Percentiles rank a stretch among this genome's conserved stretches.
Evolutionary conservation across 306 rosid genomes (phyloP).

Genomic region (Malus sieversii): DNA sequence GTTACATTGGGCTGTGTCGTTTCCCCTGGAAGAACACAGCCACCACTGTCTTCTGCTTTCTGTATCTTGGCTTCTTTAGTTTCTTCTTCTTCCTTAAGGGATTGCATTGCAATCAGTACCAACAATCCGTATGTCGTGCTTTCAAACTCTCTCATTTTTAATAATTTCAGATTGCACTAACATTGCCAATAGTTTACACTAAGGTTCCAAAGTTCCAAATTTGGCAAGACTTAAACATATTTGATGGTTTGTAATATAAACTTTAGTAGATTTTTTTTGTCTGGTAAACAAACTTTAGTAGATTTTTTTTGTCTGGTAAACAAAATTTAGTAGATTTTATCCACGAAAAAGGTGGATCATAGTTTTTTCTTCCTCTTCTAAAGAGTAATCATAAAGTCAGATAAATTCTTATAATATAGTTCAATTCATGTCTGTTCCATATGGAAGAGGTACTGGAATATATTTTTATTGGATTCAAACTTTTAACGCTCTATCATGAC

Average conservation of each 20-base stretch:
- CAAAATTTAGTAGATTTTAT: background rate
- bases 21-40: constrained; percentile 54
- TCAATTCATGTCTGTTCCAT: background rate
- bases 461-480: background rate
- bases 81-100: constrained; percentile 72
- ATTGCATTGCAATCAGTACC: constrained; percentile 54
- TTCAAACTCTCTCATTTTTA: background rate
- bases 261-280: background rate
- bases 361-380: background rate
- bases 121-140: constrained; percentile 50
- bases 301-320: background rate
- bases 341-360: background rate
- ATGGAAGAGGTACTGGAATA: background rate
- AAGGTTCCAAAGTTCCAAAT: background rate
- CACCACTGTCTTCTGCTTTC: constrained; percentile 65
- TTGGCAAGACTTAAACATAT: background rate
- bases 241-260: background rate
- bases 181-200: background rate
- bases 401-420: background rate
- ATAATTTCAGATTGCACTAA: background rate
- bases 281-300: background rate
- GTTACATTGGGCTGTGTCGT: constrained; percentile 91
- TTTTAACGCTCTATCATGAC: background rate
- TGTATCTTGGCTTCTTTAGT: constrained; percentile 72
- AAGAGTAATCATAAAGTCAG: background rate